Percentiles rank a stretch among this genome's conserved stretches.
Conservation (phyloP, 257 asterid species). For the Leptodermis oblonga region DNA sequence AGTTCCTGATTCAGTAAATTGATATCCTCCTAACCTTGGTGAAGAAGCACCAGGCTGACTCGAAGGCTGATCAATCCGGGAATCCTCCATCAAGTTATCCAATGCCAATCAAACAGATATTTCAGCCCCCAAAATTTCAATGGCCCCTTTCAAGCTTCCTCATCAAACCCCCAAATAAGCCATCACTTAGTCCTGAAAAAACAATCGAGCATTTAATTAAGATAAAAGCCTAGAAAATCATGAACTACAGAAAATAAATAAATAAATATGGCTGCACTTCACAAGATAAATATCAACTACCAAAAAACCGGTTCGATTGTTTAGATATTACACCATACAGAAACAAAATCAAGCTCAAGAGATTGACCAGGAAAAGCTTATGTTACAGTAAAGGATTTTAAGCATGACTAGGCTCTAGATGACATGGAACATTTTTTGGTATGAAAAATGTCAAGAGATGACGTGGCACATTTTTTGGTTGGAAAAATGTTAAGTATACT, state of each 20-base stretch:
- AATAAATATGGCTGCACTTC: too few relatives aligned
- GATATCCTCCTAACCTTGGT: constrained; percentile 47
- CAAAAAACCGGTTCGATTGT: not conserved
- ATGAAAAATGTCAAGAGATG: too few relatives aligned
- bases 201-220: constrained; percentile 4
- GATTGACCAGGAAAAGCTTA: not conserved
- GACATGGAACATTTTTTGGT: too few relatives aligned
- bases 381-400: too few relatives aligned
- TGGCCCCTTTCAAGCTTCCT: constrained; percentile 19
- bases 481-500: too few relatives aligned
- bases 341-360: not conserved
- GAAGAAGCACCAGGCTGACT: constrained; percentile 41
- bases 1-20: constrained; percentile 31
- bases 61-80: constrained; percentile 55
- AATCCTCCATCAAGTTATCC: constrained; percentile 47
- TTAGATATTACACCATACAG: not conserved
- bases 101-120: constrained; percentile 30
- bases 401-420: too few relatives aligned
- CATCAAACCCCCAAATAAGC: constrained; percentile 3
- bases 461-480: too few relatives aligned
- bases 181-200: not conserved
- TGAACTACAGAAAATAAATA: too few relatives aligned
- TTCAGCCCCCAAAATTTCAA: constrained; percentile 19
- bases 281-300: not conserved
- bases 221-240: too few relatives aligned